Evolutionary conservation across 2,329 filamentous ascomycete genomes (phyloP).

Genomic region (Hortaea werneckii): DNA sequence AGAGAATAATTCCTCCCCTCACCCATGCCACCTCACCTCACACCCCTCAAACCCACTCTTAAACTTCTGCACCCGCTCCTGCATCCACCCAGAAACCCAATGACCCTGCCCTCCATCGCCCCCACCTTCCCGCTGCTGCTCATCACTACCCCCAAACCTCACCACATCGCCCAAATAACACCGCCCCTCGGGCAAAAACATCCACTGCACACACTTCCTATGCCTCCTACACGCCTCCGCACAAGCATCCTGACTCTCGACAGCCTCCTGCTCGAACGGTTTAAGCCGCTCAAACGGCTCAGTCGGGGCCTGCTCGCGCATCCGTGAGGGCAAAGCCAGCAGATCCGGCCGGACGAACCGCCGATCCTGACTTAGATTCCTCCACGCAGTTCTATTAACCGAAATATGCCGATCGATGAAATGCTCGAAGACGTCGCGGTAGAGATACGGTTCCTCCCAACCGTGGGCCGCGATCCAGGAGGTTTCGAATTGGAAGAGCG

Average conservation of each 20-base stretch:
- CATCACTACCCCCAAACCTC: slow-evolving; percentile 24
- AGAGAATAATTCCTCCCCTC: too few relatives aligned
- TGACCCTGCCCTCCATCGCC: slow-evolving; percentile 7
- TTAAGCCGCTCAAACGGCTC: slow-evolving; percentile 12
- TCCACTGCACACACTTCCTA: slow-evolving; percentile 24
- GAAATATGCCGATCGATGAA: slow-evolving; percentile 23
- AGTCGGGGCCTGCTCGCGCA: slow-evolving; percentile 11
- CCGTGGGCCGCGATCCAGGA: slow-evolving; percentile 21
- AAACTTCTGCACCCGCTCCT: slow-evolving; percentile 14
- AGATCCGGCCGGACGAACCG: slow-evolving; percentile 12
- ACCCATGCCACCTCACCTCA: not conserved
- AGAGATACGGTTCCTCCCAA: slow-evolving; percentile 24
- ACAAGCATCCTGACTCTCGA: slow-evolving; percentile 18
- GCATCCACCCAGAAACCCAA: slow-evolving; percentile 25
- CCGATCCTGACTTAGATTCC: slow-evolving; percentile 19
- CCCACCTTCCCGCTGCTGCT: slow-evolving; percentile 4
- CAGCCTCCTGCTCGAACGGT: slow-evolving; percentile 16
- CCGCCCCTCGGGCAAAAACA: slow-evolving; percentile 20
- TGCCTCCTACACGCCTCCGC: slow-evolving; percentile 19
- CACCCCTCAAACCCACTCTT: slow-evolving; percentile 10
- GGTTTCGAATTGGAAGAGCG: slow-evolving; percentile 23
- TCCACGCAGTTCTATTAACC: slow-evolving; percentile 23
- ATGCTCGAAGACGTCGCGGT: slow-evolving; percentile 23
- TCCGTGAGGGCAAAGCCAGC: slow-evolving; percentile 14
- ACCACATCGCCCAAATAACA: slow-evolving; percentile 24